These are phyloP conservation scores for Conticribra weissflogii DNA, from an alignment of 108 stramenopile genomes.

Conservation along the genomic window DNA sequence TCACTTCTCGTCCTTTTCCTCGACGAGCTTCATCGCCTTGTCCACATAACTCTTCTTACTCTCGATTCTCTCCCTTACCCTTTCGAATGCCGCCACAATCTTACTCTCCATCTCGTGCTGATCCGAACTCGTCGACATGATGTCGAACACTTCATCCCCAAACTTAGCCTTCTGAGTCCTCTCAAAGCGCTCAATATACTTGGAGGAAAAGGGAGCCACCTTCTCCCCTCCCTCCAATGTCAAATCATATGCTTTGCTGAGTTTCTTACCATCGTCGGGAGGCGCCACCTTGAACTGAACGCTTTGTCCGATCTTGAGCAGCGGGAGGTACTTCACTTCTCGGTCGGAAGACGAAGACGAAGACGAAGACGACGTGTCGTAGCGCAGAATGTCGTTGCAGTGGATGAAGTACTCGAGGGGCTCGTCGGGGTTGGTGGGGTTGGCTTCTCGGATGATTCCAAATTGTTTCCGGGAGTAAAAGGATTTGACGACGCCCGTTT, in stretches of 20 bases:
- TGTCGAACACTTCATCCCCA: constrained; percentile 21
- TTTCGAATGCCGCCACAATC: constrained; percentile 31
- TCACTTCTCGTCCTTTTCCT: too few relatives aligned
- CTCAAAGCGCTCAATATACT: constrained; percentile 11
- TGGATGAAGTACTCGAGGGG: constrained; percentile 6
- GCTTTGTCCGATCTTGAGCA: constrained; percentile 3
- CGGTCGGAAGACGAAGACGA: too few relatives aligned
- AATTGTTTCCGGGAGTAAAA: background rate
- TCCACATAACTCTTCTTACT: too few relatives aligned
- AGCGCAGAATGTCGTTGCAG: background rate
- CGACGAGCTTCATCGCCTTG: too few relatives aligned
- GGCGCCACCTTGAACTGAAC: constrained; percentile 34
- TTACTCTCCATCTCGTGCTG: constrained; percentile 33
- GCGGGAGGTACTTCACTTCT: constrained; percentile 3
- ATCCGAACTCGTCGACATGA: constrained; percentile 25
- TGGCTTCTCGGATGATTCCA: background rate
- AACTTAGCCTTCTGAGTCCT: constrained; percentile 17
- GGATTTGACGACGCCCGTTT: background rate
- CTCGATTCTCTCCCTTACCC: constrained; percentile 11
- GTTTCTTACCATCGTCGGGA: constrained; percentile 11
- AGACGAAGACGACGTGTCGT: too few relatives aligned
- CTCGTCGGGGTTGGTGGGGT: background rate
- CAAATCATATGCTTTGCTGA: constrained; percentile 17
- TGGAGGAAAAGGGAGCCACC: constrained; percentile 8
- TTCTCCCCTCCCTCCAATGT: constrained; percentile 18